Conservation (phyloP, 1,284 basidiomycete species). For the Tilletia setariae region DNA sequence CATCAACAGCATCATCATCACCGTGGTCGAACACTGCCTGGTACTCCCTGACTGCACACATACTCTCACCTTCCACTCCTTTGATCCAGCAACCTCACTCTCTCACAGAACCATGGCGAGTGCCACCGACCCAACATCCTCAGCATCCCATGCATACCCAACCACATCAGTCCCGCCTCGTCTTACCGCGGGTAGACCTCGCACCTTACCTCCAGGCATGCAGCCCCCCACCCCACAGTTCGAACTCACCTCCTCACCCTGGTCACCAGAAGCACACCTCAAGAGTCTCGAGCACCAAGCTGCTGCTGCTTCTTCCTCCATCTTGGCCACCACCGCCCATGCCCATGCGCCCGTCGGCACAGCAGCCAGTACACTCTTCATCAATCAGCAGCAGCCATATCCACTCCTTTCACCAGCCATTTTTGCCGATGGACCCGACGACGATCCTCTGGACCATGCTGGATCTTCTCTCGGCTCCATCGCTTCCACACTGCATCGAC, state of each 20-base stretch:
- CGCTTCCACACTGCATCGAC: neutral
- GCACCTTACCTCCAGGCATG: neutral
- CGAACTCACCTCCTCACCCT: slow-evolving; percentile 10
- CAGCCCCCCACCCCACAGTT: neutral
- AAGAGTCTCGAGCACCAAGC: neutral
- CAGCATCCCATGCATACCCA: neutral
- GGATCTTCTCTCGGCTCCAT: neutral
- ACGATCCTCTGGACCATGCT: neutral
- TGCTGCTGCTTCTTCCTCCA: neutral
- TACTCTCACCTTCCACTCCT: too few relatives aligned
- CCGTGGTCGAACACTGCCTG: too few relatives aligned
- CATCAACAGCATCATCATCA: neutral
- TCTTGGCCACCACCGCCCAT: neutral
- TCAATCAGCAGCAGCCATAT: neutral
- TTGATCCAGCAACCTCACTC: too few relatives aligned
- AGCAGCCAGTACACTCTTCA: neutral
- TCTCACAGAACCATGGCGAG: neutral
- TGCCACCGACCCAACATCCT: neutral
- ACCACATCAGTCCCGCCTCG: neutral
- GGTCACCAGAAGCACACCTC: neutral
- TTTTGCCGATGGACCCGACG: neutral
- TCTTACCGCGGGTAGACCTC: neutral
- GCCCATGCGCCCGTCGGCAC: neutral
- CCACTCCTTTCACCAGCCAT: neutral
- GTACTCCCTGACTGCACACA: too few relatives aligned